Evolutionary conservation across 2,329 filamentous ascomycete species (phyloP).

Genomic region (Amesomyces nigricolor): DNA sequence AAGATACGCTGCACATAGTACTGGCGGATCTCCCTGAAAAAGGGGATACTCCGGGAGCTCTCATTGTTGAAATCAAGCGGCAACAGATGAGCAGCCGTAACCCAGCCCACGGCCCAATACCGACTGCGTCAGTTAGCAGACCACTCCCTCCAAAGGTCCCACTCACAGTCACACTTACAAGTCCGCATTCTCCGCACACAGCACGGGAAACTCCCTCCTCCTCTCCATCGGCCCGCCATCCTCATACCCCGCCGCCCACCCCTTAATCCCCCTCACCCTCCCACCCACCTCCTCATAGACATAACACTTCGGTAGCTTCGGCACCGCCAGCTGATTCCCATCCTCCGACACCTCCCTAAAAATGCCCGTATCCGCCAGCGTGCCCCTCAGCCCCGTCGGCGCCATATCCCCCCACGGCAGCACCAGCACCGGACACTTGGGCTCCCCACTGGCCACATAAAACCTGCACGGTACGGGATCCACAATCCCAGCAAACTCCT

Average conservation of each 20-base stretch:
- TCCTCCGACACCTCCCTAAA: slow-evolving; percentile 22
- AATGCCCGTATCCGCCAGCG: slow-evolving; percentile 30
- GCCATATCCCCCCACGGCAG: slow-evolving; percentile 33
- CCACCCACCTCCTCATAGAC: slow-evolving; percentile 26
- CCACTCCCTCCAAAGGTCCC: neutral
- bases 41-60: slow-evolving; percentile 14
- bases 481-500: slow-evolving; percentile 17
- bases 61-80: slow-evolving; percentile 24
- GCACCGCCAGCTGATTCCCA: neutral
- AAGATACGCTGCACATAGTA: slow-evolving; percentile 11
- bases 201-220: slow-evolving; percentile 36
- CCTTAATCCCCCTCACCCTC: slow-evolving; percentile 28
- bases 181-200: slow-evolving; percentile 35
- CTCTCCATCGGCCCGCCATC: slow-evolving; percentile 32
- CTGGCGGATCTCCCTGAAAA: slow-evolving; percentile 17
- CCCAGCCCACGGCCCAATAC: slow-evolving; percentile 23
- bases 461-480: slow-evolving; percentile 31
- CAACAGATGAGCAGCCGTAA: slow-evolving; percentile 21
- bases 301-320: slow-evolving; percentile 32
- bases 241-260: slow-evolving; percentile 35
- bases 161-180: slow-evolving; percentile 18
- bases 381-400: slow-evolving; percentile 28
- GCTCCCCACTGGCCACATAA: slow-evolving; percentile 32
- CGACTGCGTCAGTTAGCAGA: neutral
- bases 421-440: slow-evolving; percentile 34